phyloP scores from a whole-genome alignment of 441 rosid genomes.

The Gossypium lobatum region DNA sequence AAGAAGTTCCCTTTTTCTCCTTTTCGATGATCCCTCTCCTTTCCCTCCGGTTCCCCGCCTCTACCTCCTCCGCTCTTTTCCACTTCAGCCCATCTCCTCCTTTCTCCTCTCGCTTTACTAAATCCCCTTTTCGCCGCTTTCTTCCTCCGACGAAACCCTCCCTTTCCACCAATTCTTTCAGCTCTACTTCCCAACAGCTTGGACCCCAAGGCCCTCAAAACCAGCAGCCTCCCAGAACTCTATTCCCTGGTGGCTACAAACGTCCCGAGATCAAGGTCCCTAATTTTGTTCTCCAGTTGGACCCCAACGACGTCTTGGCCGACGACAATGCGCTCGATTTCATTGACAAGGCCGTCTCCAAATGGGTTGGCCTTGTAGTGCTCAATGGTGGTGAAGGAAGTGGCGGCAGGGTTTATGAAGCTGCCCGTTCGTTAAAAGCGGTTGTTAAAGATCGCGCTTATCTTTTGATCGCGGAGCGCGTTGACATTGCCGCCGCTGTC shows the following conservation, averaged over 20 bases:
- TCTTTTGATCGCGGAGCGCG: conserved; percentile 72
- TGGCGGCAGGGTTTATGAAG: conserved; percentile 74
- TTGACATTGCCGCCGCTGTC: conserved; percentile 79
- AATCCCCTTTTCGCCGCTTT: conserved; percentile 23
- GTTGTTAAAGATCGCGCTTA: conserved; percentile 77
- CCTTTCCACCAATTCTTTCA: conserved; percentile 30
- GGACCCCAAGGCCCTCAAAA: conserved; percentile 24
- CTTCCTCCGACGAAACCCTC: conserved; percentile 23
- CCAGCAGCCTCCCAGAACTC: conserved; percentile 50
- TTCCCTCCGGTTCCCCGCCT: conserved; percentile 22
- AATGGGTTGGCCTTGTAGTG: conserved; percentile 65
- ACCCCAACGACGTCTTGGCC: conserved; percentile 50
- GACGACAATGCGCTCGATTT: conserved; percentile 42
- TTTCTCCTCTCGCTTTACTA: conserved; percentile 19
- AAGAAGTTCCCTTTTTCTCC: background rate
- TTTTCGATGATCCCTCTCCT: conserved; percentile 34
- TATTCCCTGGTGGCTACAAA: conserved; percentile 91
- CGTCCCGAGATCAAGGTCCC: conserved; percentile 80
- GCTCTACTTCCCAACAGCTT: conserved; percentile 15
- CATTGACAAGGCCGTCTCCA: conserved; percentile 63
- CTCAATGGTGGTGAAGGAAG: conserved; percentile 56
- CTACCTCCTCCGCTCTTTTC: conserved; percentile 15
- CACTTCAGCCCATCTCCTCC: conserved; percentile 16
- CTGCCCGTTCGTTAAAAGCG: conserved; percentile 76
- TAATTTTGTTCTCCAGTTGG: conserved; percentile 53